These are phyloP conservation scores for Fomitopsis serialis DNA, from an alignment of 768 basidiomycete genomes.

Conservation along the genomic window DNA sequence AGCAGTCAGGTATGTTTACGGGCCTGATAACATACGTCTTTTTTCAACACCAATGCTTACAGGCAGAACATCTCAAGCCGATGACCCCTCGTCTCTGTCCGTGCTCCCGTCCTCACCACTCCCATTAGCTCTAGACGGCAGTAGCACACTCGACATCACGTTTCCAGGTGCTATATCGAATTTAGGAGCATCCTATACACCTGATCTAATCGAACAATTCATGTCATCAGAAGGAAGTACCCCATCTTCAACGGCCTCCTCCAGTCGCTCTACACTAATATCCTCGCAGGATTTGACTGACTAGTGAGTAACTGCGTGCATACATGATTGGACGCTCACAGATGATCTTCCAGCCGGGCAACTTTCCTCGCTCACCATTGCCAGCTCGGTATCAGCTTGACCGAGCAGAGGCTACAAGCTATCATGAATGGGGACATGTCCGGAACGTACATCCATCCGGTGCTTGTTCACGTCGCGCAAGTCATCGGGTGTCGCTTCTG, in stretches of 20 bases:
- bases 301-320: conserved; percentile 9
- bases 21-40: not conserved
- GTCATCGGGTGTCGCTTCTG: conserved; percentile 19
- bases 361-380: conserved; percentile 17
- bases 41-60: not conserved
- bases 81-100: too few species aligned
- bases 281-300: conserved; percentile 7
- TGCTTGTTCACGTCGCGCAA: conserved; percentile 18
- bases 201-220: too few species aligned
- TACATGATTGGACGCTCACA: too few species aligned
- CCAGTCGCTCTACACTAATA: not conserved
- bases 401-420: conserved; percentile 16
- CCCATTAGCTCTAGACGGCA: too few species aligned
- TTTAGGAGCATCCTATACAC: too few species aligned
- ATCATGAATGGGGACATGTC: conserved; percentile 19
- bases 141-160: too few species aligned
- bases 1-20: not conserved
- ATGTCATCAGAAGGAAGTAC: too few species aligned
- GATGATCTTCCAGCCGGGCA: conserved; percentile 10
- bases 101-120: too few species aligned
- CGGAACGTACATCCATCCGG: conserved; percentile 17
- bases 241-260: too few species aligned
- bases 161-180: too few species aligned
- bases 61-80: too few species aligned
- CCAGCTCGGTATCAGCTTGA: conserved; percentile 17